Percentiles rank a stretch among this genome's conserved stretches.
Conservation (phyloP, 768 basidiomycete species). For the Clathrus columnatus region DNA sequence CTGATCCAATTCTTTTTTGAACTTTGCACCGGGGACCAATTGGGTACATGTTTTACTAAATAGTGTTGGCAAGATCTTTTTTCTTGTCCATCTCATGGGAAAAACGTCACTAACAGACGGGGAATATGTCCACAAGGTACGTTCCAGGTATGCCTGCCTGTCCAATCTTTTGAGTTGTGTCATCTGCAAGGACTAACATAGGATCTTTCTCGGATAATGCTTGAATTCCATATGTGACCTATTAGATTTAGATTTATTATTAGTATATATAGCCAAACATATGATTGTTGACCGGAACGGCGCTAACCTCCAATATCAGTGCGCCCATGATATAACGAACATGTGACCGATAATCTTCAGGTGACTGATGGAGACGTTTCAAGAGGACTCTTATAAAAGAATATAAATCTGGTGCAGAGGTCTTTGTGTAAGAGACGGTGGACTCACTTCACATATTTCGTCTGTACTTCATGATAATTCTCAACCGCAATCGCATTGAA, state of each 20-base stretch:
- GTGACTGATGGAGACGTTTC: constrained; percentile 1
- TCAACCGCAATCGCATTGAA: constrained; percentile 37
- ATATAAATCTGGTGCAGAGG: neutral
- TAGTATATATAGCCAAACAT: constrained; percentile 3
- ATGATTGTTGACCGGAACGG: neutral
- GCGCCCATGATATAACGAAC: neutral
- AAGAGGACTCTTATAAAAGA: neutral
- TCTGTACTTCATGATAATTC: constrained; percentile 36
- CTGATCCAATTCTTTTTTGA: neutral
- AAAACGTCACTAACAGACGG: constrained; percentile 2
- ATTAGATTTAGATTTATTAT: constrained; percentile 11
- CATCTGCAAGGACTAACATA: constrained; percentile 12
- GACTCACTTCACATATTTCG: constrained; percentile 30
- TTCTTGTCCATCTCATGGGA: neutral
- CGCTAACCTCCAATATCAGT: neutral
- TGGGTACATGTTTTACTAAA: constrained; percentile 15
- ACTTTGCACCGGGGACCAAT: constrained; percentile 16
- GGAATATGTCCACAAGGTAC: constrained; percentile 11
- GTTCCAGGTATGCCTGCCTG: constrained; percentile 4
- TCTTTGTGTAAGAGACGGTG: too few species aligned
- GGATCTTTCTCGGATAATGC: constrained; percentile 9
- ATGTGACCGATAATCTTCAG: neutral
- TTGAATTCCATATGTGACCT: constrained; percentile 15
- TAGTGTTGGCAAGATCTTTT: neutral
- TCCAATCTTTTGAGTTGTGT: neutral